Percentiles rank a stretch among this genome's conserved stretches.
These are phyloP conservation scores for Martensiomyces pterosporus DNA, from an alignment of 192 early-diverging fungal species.

Conservation along the genomic window DNA sequence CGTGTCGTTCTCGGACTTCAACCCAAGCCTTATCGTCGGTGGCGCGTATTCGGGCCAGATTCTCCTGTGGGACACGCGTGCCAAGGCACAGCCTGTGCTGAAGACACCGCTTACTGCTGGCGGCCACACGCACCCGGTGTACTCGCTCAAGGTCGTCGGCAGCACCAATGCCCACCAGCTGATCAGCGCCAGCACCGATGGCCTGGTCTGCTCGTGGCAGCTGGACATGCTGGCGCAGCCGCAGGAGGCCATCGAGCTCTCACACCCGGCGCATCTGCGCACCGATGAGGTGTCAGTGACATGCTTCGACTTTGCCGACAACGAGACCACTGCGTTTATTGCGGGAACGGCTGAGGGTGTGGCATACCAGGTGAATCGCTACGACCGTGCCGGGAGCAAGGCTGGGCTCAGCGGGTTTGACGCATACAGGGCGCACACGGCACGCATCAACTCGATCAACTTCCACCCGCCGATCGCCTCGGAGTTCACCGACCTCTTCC, in stretches of 20 bases:
- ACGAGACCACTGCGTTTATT: conserved; percentile 90
- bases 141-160: conserved; percentile 83
- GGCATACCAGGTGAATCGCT: conserved; percentile 92
- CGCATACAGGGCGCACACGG: conserved; percentile 83
- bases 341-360: conserved; percentile 95
- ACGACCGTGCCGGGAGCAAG: conserved; percentile 93
- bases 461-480: conserved; percentile 77
- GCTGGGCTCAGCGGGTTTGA: conserved; percentile 89
- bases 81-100: conserved; percentile 83
- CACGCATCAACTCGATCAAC: conserved; percentile 80
- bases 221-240: conserved; percentile 98
- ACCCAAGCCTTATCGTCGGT: conserved; percentile 88
- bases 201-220: conserved; percentile 93
- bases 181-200: conserved; percentile 92
- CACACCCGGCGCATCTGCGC: conserved; percentile 67
- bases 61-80: conserved; percentile 93
- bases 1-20: conserved; percentile 87
- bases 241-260: conserved; percentile 81
- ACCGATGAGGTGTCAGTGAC: conserved; percentile 95
- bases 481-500: conserved; percentile 90
- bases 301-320: conserved; percentile 82
- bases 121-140: conserved; percentile 97
- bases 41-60: conserved; percentile 98
- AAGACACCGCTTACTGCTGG: conserved; percentile 89
- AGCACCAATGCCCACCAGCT: conserved; percentile 94